Conservation (phyloP, 2,329 filamentous ascomycete genomes). For the Fusarium sp. region DNA sequence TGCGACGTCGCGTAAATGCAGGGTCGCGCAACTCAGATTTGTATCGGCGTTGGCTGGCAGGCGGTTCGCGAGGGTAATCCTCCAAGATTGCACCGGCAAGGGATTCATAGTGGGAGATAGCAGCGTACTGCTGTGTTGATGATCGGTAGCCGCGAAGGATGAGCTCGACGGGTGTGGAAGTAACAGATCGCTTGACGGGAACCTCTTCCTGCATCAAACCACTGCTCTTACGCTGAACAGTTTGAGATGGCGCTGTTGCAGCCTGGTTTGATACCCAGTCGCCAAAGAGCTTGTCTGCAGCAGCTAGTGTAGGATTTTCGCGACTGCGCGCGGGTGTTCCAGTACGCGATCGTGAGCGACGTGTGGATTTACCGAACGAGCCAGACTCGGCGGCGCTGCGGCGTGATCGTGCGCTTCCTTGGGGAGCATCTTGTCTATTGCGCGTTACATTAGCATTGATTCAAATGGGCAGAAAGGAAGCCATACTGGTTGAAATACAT, state of each 20-base stretch:
- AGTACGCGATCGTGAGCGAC: conserved; percentile 71
- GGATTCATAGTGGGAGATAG: conserved; percentile 87
- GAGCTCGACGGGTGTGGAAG: conserved; percentile 73
- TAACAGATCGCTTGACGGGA: conserved; percentile 49
- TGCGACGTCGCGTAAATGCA: conserved; percentile 72
- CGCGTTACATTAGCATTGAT: conserved; percentile 8
- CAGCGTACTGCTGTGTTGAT: conserved; percentile 79
- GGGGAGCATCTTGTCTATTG: conserved; percentile 64
- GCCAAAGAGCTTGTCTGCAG: conserved; percentile 71
- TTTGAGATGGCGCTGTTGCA: conserved; percentile 45
- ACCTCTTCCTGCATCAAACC: conserved; percentile 57
- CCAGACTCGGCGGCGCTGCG: conserved; percentile 70
- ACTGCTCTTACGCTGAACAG: conserved; percentile 52
- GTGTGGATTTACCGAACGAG: conserved; percentile 75
- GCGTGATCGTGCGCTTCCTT: conserved; percentile 61
- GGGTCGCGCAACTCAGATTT: conserved; percentile 80
- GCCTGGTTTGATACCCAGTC: conserved; percentile 66
- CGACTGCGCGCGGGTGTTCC: conserved; percentile 66
- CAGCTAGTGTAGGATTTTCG: conserved; percentile 71
- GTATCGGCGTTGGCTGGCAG: conserved; percentile 75
- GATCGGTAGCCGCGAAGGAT: conserved; percentile 84
- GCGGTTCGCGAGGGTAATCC: conserved; percentile 90
- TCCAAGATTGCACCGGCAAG: conserved; percentile 90
- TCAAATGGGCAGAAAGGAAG: neutral
- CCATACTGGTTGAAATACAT: conserved; percentile 73